These are phyloP conservation scores for Malus hybrid DNA, from an alignment of 331 rosid genomes.

Conservation along the genomic window DNA sequence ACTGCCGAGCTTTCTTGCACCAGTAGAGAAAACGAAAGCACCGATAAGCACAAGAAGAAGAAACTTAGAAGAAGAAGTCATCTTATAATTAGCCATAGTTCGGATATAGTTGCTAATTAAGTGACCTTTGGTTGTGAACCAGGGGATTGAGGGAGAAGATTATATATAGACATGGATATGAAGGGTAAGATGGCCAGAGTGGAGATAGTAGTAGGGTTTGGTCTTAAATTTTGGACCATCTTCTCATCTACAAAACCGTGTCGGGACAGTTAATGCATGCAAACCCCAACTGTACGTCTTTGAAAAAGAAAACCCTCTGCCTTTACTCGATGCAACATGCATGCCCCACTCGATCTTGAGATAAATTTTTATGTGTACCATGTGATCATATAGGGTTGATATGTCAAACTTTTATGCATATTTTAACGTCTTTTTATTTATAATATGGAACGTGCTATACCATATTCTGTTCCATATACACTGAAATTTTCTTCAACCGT, in stretches of 20 bases:
- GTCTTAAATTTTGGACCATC: slow-evolving; percentile 3
- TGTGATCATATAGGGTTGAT: neutral
- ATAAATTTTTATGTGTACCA: neutral
- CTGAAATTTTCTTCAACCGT: too few species aligned
- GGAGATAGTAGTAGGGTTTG: neutral
- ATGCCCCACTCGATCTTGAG: neutral
- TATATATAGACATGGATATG: slow-evolving; percentile 1
- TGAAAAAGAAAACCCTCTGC: slow-evolving; percentile 2
- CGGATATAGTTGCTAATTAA: neutral
- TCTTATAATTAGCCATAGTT: neutral
- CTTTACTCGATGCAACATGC: neutral
- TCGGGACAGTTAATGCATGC: slow-evolving; percentile 19
- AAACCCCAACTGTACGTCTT: slow-evolving; percentile 11
- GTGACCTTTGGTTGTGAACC: neutral
- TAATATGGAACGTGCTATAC: too few species aligned
- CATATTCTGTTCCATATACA: too few species aligned
- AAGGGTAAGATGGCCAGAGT: neutral
- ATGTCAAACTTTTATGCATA: neutral
- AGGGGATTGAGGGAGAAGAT: neutral
- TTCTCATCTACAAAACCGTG: slow-evolving; percentile 18
- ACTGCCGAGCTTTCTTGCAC: slow-evolving; percentile 31
- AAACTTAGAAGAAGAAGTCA: slow-evolving; percentile 7
- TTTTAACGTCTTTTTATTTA: neutral
- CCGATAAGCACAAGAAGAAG: slow-evolving; percentile 28
- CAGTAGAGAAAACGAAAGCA: slow-evolving; percentile 29